A percentile compares a stretch with the other conserved stretches of the same genome.
Evolutionary conservation across 495 filamentous ascomycete genomes (phyloP).

Genomic region (Aspergillus sparsus): DNA sequence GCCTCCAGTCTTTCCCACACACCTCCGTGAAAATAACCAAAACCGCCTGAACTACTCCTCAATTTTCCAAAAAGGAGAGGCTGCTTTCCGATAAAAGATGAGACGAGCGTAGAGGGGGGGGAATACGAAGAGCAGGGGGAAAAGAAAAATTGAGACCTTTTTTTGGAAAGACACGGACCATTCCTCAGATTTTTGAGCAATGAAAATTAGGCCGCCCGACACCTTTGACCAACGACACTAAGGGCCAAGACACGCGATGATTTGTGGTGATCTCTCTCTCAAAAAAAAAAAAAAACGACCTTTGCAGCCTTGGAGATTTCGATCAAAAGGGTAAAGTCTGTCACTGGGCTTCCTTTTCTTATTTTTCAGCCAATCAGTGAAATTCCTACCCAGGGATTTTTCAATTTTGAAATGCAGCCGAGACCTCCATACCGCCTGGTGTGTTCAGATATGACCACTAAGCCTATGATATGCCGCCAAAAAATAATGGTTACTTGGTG

Average conservation of each 20-base stretch:
- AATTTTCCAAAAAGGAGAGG: neutral
- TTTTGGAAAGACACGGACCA: neutral
- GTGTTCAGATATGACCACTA: constrained; percentile 15
- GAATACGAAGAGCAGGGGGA: too few relatives aligned
- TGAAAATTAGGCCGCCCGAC: neutral
- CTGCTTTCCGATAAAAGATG: neutral
- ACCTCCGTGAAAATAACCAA: constrained; percentile 9
- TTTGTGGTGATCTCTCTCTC: constrained; percentile 32
- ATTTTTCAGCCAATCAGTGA: constrained; percentile 38
- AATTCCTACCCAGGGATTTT: constrained; percentile 35
- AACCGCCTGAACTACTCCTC: neutral
- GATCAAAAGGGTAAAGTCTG: constrained; percentile 32
- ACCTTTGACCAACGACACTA: constrained; percentile 9
- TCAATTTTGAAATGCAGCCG: constrained; percentile 36
- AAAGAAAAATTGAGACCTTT: too few relatives aligned
- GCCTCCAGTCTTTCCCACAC: constrained; percentile 22
- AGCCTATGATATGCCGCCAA: constrained; percentile 19
- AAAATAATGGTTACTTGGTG: constrained; percentile 12
- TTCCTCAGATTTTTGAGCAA: neutral
- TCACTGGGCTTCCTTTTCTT: constrained; percentile 23
- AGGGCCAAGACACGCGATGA: constrained; percentile 24
- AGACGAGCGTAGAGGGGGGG: too few relatives aligned
- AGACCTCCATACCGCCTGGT: constrained; percentile 23
- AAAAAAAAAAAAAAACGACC: constrained; percentile 23
- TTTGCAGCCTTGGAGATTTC: constrained; percentile 33